Evolutionary conservation across 164 flowering plant genomes (phyloP), one percentile per base, ranked within the genome.

Genomic region (Tetracentron sinense): DNA sequence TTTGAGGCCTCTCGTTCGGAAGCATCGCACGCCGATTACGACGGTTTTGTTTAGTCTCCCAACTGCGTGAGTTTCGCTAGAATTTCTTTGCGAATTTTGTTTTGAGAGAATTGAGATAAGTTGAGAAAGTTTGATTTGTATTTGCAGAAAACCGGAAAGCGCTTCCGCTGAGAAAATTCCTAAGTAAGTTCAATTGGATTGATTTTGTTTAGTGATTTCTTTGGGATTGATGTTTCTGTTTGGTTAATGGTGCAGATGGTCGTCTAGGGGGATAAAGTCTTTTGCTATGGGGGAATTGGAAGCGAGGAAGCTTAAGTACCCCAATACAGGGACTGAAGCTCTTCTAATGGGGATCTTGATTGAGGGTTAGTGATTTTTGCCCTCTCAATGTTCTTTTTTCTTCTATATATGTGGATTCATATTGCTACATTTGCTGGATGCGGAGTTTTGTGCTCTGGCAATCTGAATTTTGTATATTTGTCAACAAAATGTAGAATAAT

Each of bases 331-430:
- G 21, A 83, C 88, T 4, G 90, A 85, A 64, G 70, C 83, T 28
- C 66, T 85, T 38, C 73, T 85, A 3, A 74, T 85, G 84, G 90
- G 88, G n/a, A 82, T 85, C 61, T 65, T 85, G 66, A 71, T 80
- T 51, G 90, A 85, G 66, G 90, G 90, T 85, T 51, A 31, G 85
- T 69, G 4, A 33, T 33, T 33, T 33, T 8, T 4, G 4, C 38
- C 38, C 4, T 33, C 38, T 33, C 38, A 33, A 33, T 33, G n/a
- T n/a, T n/a, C n/a, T n/a, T n/a, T n/a, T n/a, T n/a, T n/a, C n/a
- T n/a, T n/a, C n/a, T n/a, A n/a, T n/a, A n/a, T n/a, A n/a, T n/a
- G n/a, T n/a, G n/a, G n/a, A n/a, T n/a, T n/a, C n/a, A n/a, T n/a
- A n/a, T n/a, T n/a, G n/a, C n/a, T n/a, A n/a, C n/a, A n/a, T n/a